Evolutionary conservation across 2,329 filamentous ascomycete species (phyloP).

Genomic region (Metarhizium brunneum): DNA sequence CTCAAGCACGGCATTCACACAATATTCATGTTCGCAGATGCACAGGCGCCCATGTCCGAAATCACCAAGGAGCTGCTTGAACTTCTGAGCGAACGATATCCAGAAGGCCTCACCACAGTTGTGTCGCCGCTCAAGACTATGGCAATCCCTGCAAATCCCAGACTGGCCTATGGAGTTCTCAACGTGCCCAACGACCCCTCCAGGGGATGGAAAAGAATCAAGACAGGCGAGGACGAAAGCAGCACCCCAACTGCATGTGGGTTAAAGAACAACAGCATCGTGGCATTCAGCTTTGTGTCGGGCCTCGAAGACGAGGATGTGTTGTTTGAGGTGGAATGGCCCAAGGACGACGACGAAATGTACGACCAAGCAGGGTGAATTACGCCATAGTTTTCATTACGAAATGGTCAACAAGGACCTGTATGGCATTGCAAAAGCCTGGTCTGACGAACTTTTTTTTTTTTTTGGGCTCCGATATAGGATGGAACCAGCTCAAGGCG

Average conservation of each 20-base stretch:
- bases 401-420: no score
- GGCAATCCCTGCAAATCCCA: conserved; percentile 29
- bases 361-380: conserved; percentile 14
- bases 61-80: conserved; percentile 50
- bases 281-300: conserved; percentile 40
- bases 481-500: neutral
- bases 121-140: conserved; percentile 23
- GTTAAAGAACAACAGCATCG: conserved; percentile 35
- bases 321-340: conserved; percentile 37
- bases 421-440: no score
- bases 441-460: no score
- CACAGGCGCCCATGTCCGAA: conserved; percentile 44
- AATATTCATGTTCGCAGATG: conserved; percentile 56
- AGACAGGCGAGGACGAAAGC: conserved; percentile 20
- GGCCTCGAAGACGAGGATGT: conserved; percentile 30
- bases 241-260: conserved; percentile 33
- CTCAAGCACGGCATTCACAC: conserved; percentile 67
- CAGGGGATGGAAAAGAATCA: conserved; percentile 41
- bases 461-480: neutral
- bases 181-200: conserved; percentile 33
- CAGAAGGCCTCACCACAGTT: conserved; percentile 37
- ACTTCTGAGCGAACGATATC: conserved; percentile 48
- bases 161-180: conserved; percentile 37
- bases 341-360: conserved; percentile 31
- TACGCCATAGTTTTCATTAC: neutral